phyloP scores from a whole-genome alignment of 805 yeast genomes.

The Nakazawaea siamensis region DNA sequence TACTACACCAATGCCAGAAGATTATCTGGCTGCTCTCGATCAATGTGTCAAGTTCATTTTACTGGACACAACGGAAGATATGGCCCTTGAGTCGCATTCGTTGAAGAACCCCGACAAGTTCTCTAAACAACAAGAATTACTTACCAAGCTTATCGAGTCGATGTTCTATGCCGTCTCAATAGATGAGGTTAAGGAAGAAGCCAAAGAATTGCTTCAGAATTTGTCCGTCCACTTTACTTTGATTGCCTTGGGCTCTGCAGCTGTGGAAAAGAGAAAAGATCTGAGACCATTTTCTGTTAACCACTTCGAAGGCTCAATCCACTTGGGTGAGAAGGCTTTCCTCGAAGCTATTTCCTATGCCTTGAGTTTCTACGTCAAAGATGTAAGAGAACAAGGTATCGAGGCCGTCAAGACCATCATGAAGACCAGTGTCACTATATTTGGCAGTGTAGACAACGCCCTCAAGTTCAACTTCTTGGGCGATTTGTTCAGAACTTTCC shows the following conservation, averaged over 20 bases:
- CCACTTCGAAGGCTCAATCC: slow-evolving; percentile 71
- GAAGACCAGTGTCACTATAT: slow-evolving; percentile 52
- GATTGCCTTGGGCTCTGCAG: slow-evolving; percentile 66
- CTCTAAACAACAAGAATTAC: slow-evolving; percentile 55
- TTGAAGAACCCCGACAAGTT: slow-evolving; percentile 41
- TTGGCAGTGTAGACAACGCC: slow-evolving; percentile 60
- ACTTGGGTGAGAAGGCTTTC: slow-evolving; percentile 60
- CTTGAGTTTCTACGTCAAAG: slow-evolving; percentile 64
- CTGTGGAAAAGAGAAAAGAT: slow-evolving; percentile 58
- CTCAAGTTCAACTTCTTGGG: slow-evolving; percentile 69
- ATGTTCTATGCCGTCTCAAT: slow-evolving; percentile 72
- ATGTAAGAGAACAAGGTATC: slow-evolving; percentile 66
- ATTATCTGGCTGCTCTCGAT: slow-evolving; percentile 34
- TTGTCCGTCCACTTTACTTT: slow-evolving; percentile 75
- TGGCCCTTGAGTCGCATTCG: slow-evolving; percentile 27
- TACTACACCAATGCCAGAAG: slow-evolving; percentile 37
- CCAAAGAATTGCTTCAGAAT: slow-evolving; percentile 50
- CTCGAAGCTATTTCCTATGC: slow-evolving; percentile 74
- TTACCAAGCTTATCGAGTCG: slow-evolving; percentile 57
- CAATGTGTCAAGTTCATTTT: slow-evolving; percentile 40
- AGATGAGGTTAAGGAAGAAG: slow-evolving; percentile 64
- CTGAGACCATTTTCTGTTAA: slow-evolving; percentile 65
- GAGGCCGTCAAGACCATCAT: slow-evolving; percentile 56
- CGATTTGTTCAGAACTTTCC: slow-evolving; percentile 68
- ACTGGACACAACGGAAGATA: slow-evolving; percentile 16